Conservation (phyloP, 208 protist species). For the Acanthamoeba castellanii region DNA sequence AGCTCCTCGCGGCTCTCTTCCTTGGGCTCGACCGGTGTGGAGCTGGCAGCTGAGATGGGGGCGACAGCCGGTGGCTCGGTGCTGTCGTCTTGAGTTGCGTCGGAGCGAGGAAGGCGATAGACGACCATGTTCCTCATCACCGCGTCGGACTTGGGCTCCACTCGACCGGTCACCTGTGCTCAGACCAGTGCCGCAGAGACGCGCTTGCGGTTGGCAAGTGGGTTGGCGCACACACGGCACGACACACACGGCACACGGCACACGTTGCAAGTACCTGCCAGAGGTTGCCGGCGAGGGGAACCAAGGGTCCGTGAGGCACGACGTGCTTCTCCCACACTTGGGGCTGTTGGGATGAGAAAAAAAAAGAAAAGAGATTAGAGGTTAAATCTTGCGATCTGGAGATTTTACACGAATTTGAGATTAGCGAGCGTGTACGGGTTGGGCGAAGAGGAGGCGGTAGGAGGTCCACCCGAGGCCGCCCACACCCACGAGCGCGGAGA, state of each 20-base stretch:
- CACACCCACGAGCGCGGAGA: not conserved
- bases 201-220: too few relatives aligned
- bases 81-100: not conserved
- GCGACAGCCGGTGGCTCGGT: not conserved
- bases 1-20: slow-evolving; percentile 56
- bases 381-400: not conserved
- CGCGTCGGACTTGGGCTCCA: not conserved
- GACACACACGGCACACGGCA: not conserved
- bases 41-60: not conserved
- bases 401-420: not conserved
- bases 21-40: not conserved
- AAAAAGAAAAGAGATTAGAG: not conserved
- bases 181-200: not conserved
- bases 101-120: slow-evolving; percentile 8
- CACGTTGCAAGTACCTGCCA: slow-evolving; percentile 11
- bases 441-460: not conserved
- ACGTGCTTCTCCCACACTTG: slow-evolving; percentile 30
- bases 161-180: not conserved
- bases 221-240: not conserved
- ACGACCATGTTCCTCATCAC: slow-evolving; percentile 58
- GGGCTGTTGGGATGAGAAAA: not conserved
- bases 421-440: not conserved
- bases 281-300: not conserved
- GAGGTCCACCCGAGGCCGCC: slow-evolving; percentile 16
- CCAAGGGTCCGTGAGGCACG: slow-evolving; percentile 38